Evolutionary conservation across 371 early-diverging fungal genomes (phyloP), one percentile per base, ranked within the genome.

Genomic region (Mucor sp.): DNA sequence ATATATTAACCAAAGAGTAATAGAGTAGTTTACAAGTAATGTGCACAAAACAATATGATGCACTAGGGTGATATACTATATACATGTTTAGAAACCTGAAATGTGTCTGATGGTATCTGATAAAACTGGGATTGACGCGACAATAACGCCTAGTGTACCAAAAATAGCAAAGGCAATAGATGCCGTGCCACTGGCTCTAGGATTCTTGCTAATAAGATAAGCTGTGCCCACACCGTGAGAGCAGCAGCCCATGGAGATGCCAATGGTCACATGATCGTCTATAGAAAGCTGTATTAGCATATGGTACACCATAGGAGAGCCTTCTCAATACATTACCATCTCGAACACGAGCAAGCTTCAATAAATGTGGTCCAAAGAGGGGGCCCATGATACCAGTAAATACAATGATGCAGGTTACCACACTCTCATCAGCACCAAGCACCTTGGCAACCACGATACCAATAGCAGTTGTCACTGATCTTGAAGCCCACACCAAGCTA

Each of bases 221-320:
- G 76, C 73, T 11, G 77, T 79, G 28, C 72, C 74, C 4, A 76
- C 70, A 39, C 71, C 79, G 62, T 76, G 77, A 9, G 77, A 79
- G 12, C 35, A 44, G n/a, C 65, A 57, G 3, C 77, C 79, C 76
- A 76, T 76, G 2, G 79, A 55, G 7, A 79, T 69, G 8, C 79
- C 79, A 21, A 70, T 70, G 0, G 79, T 76, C 41, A 79, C 58
- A 44, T 74, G 68, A 63, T 79, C 79, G 57, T 79, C 76, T 77
- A 27, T 21, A 39, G 12, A 30, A 48, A 50, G 57, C 30, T 15
- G 21, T 28, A 15, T 39, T 33, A 58, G n/a, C 7, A 55, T 2
- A 6, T 7, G 5, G 14, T 25, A 21, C 7, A 27, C 21, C 25
- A 37, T 27, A 3, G 23, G 43, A 30, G 5, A 14, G 60, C 6